A percentile compares a stretch with the other conserved stretches of the same genome.
phyloP scores from a whole-genome alignment of 2,329 filamentous ascomycete species.

The Neofusicoccum cordaticola region DNA sequence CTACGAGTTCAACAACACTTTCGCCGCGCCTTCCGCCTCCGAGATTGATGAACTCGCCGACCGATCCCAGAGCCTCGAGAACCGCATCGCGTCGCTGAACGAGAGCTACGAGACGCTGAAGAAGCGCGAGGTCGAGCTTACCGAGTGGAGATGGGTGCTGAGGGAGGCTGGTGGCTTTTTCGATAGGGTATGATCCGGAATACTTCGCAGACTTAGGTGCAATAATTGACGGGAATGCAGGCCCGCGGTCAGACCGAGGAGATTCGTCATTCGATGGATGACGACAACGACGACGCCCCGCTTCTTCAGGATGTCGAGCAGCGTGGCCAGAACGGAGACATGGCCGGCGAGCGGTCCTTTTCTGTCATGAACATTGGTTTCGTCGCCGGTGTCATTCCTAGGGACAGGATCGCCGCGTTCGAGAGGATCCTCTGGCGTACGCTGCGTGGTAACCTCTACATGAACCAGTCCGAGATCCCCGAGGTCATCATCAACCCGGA shows the following conservation, averaged over 20 bases:
- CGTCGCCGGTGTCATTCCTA: slow-evolving; percentile 89
- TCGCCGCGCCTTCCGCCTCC: slow-evolving; percentile 83
- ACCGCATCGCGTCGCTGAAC: slow-evolving; percentile 85
- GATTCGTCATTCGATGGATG: slow-evolving; percentile 82
- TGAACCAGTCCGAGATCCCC: slow-evolving; percentile 99
- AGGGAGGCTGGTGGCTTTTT: slow-evolving; percentile 97
- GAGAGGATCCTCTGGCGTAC: slow-evolving; percentile 98
- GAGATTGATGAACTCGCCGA: slow-evolving; percentile 97
- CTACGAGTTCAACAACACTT: slow-evolving; percentile 82
- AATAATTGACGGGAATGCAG: slow-evolving; percentile 27
- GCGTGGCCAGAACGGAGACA: slow-evolving; percentile 64
- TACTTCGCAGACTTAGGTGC: not conserved
- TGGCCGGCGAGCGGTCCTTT: slow-evolving; percentile 76
- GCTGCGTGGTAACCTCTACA: slow-evolving; percentile 95
- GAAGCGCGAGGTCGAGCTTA: slow-evolving; percentile 94
- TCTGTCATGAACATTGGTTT: slow-evolving; percentile 99
- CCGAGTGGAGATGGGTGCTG: slow-evolving; percentile 97
- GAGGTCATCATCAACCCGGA: slow-evolving; percentile 88
- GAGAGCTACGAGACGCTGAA: slow-evolving; percentile 98
- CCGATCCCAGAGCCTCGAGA: slow-evolving; percentile 87
- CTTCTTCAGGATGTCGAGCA: slow-evolving; percentile 91
- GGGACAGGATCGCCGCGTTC: slow-evolving; percentile 90
- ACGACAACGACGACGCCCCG: slow-evolving; percentile 84
- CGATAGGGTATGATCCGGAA: slow-evolving; percentile 57
- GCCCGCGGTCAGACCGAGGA: slow-evolving; percentile 96